phyloP scores from a whole-genome alignment of 345 rosid species.

The Hibiscus syriacus region DNA sequence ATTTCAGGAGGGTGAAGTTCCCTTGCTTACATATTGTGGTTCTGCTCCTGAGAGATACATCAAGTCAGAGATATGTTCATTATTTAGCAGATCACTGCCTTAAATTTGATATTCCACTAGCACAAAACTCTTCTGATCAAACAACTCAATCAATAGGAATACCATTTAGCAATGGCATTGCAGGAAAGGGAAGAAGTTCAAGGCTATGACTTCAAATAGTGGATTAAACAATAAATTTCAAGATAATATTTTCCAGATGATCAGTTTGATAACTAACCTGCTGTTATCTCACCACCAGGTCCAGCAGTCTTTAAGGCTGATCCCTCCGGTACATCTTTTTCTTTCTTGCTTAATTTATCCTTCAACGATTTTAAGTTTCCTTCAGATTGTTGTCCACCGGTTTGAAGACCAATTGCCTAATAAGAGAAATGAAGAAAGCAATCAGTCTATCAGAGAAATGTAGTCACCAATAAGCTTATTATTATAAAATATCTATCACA shows the following conservation, averaged over 20 bases:
- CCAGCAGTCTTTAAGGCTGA: slow-evolving; percentile 86
- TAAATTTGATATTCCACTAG: not conserved
- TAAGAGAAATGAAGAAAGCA: not conserved
- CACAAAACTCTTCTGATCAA: not conserved
- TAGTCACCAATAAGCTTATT: not conserved
- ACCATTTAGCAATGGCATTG: not conserved
- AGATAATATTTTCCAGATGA: not conserved
- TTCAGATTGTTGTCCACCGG: slow-evolving; percentile 55
- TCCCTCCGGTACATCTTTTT: slow-evolving; percentile 72
- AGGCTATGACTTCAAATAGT: not conserved
- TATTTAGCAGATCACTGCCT: not conserved
- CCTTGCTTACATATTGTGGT: not conserved
- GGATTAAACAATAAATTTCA: not conserved
- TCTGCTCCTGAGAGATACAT: slow-evolving; percentile 1
- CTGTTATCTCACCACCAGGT: slow-evolving; percentile 89
- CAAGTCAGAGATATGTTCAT: not conserved
- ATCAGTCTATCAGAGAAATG: not conserved
- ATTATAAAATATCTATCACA: not conserved
- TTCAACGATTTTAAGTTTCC: slow-evolving; percentile 85
- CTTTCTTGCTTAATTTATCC: slow-evolving; percentile 60
- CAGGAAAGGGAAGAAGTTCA: not conserved
- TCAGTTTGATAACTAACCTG: slow-evolving; percentile 45
- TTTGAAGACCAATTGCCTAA: slow-evolving; percentile 91
- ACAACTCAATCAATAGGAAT: not conserved
- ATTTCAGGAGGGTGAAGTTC: not conserved